A percentile compares a stretch with the other conserved stretches of the same genome.
Evolutionary conservation across 257 asterid species (phyloP).

Genomic region (Marsdenia floribunda): DNA sequence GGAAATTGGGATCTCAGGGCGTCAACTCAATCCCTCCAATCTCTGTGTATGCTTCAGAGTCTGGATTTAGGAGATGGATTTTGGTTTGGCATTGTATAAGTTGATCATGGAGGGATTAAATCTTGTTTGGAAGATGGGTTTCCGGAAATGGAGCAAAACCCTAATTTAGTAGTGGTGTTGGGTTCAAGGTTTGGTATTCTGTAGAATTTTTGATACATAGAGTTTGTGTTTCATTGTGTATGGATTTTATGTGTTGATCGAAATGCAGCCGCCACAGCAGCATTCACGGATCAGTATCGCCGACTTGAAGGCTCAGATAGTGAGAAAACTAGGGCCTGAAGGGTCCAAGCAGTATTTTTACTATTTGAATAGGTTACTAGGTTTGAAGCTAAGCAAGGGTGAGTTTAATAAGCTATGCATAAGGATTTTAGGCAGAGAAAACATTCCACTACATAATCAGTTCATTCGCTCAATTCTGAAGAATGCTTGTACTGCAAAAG

Average conservation of each 20-base stretch:
- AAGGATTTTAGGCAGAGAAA: conserved; percentile 69
- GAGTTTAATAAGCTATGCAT: conserved; percentile 73
- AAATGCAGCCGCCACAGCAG: conserved; percentile 79
- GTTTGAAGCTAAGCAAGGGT: conserved; percentile 62
- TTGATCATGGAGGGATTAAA: conserved; percentile 32
- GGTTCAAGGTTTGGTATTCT: conserved; percentile 17
- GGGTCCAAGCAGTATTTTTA: conserved; percentile 71
- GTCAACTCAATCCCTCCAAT: conserved; percentile 31
- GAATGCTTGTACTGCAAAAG: conserved; percentile 60
- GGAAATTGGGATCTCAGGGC: conserved; percentile 47
- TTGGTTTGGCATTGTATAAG: conserved; percentile 32
- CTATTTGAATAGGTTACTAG: conserved; percentile 62
- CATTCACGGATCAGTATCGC: conserved; percentile 67
- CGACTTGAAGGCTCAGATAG: conserved; percentile 67
- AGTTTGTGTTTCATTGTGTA: conserved; percentile 28
- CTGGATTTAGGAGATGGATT: conserved; percentile 46
- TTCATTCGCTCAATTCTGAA: conserved; percentile 60
- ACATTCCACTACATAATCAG: conserved; percentile 78
- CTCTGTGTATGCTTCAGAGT: conserved; percentile 20
- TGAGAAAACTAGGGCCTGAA: conserved; percentile 73
- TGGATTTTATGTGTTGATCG: conserved; percentile 50
- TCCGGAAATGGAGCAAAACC: conserved; percentile 45
- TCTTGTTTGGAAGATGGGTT: conserved; percentile 43
- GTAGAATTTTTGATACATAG: conserved; percentile 13
- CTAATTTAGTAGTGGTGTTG: conserved; percentile 39